These are phyloP conservation scores for Eutrema salsugineum DNA, from an alignment of 441 rosid genomes.

Conservation along the genomic window DNA sequence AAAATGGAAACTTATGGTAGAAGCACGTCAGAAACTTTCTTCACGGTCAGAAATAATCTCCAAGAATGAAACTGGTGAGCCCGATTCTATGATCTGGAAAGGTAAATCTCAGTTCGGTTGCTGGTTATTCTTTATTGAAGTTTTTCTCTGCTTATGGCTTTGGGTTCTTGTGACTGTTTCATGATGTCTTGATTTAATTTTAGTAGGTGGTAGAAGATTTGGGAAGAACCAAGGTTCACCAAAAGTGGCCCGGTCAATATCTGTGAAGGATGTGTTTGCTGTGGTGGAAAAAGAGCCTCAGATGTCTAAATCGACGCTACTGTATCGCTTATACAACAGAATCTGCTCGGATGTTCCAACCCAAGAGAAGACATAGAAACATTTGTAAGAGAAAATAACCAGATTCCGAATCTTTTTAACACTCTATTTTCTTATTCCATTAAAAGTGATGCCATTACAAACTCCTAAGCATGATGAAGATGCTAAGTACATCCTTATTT, in stretches of 20 bases:
- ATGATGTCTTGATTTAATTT: not conserved
- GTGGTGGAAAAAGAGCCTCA: slow-evolving; percentile 85
- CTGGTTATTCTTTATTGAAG: not conserved
- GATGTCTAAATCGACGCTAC: slow-evolving; percentile 66
- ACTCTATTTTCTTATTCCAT: slow-evolving; percentile 13
- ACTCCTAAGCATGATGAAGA: slow-evolving; percentile 23
- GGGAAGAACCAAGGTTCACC: slow-evolving; percentile 48
- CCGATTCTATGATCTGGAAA: not conserved
- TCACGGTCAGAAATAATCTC: slow-evolving; percentile 39
- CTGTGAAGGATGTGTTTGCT: slow-evolving; percentile 70
- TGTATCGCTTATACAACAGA: slow-evolving; percentile 60
- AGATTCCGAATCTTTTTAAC: not conserved
- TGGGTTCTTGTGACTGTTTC: not conserved
- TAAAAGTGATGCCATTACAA: slow-evolving; percentile 20
- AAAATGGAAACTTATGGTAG: slow-evolving; percentile 97
- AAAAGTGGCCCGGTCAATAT: slow-evolving; percentile 49
- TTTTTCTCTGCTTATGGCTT: not conserved
- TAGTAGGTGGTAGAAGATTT: slow-evolving; percentile 36
- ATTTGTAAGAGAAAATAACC: not conserved
- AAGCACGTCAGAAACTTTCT: slow-evolving; percentile 64
- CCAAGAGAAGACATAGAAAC: not conserved
- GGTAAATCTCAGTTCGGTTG: not conserved
- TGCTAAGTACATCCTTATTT: slow-evolving; percentile 34
- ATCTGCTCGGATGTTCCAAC: slow-evolving; percentile 34
- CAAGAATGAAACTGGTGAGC: slow-evolving; percentile 56